Evolutionary conservation across 2,329 filamentous ascomycete species (phyloP).

Genomic region (Pseudogymnoascus sp.): DNA sequence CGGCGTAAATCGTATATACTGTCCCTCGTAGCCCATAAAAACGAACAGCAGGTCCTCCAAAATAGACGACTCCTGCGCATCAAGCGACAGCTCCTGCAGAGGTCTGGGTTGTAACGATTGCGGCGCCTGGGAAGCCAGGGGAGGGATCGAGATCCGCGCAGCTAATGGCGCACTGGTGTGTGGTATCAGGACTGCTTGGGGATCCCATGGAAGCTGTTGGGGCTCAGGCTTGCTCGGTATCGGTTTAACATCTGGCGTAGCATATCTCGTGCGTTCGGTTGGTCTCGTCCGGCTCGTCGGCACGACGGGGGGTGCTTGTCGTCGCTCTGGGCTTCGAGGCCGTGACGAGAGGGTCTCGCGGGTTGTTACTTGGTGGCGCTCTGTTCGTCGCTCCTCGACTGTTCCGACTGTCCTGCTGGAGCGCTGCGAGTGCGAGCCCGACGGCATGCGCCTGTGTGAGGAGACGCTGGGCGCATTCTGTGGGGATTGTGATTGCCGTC

Average conservation of each 20-base stretch:
- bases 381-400: conserved; percentile 42
- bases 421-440: conserved; percentile 40
- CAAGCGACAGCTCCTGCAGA: conserved; percentile 63
- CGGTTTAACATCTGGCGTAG: conserved; percentile 21
- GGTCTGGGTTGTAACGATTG: conserved; percentile 57
- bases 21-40: conserved; percentile 98
- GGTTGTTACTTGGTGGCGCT: conserved; percentile 50
- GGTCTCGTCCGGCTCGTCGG: conserved; percentile 17
- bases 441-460: conserved; percentile 50
- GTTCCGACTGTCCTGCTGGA: conserved; percentile 38
- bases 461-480: conserved; percentile 19
- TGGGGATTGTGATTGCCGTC: conserved; percentile 22
- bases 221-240: conserved; percentile 38
- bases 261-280: conserved; percentile 17
- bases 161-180: conserved; percentile 49
- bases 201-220: conserved; percentile 61
- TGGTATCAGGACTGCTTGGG: conserved; percentile 64
- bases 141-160: conserved; percentile 50
- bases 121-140: conserved; percentile 68
- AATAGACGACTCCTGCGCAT: conserved; percentile 78
- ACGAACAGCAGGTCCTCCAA: conserved; percentile 88
- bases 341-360: conserved; percentile 54
- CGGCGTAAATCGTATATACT: conserved; percentile 82
- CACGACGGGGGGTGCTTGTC: conserved; percentile 16
- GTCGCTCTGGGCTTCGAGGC: conserved; percentile 48